Conservation (phyloP, 805 yeast genomes). For the Candida vaughaniae region DNA sequence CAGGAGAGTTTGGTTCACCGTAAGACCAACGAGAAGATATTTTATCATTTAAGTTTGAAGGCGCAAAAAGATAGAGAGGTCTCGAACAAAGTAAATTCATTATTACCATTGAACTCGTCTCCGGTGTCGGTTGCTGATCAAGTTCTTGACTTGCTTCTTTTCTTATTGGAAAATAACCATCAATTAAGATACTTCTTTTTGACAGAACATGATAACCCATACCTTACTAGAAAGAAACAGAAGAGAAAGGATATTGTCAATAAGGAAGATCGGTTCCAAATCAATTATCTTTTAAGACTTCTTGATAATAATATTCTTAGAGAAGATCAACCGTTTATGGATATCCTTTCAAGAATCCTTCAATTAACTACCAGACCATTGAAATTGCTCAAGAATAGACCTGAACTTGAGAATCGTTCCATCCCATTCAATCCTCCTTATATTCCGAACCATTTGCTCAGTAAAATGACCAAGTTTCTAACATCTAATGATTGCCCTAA, state of each 20-base stretch:
- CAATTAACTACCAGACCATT: constrained; percentile 79
- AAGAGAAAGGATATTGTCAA: constrained; percentile 25
- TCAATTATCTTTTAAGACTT: constrained; percentile 63
- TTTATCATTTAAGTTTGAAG: constrained; percentile 54
- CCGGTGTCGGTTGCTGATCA: constrained; percentile 75
- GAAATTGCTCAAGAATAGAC: constrained; percentile 46
- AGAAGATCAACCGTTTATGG: constrained; percentile 75
- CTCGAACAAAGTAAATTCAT: background rate
- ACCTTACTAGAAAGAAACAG: constrained; percentile 28
- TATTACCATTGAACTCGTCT: constrained; percentile 59
- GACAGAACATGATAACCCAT: constrained; percentile 65
- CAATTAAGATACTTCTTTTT: constrained; percentile 73
- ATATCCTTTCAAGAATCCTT: constrained; percentile 67
- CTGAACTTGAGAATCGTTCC: constrained; percentile 17
- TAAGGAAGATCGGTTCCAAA: constrained; percentile 55
- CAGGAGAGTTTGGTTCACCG: constrained; percentile 73
- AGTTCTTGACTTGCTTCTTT: constrained; percentile 70
- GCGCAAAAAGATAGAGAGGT: constrained; percentile 11
- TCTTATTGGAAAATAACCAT: constrained; percentile 62
- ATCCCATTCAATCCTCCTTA: constrained; percentile 50
- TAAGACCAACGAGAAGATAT: constrained; percentile 59
- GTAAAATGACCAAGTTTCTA: constrained; percentile 62
- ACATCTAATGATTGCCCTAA: constrained; percentile 83
- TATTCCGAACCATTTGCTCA: constrained; percentile 62
- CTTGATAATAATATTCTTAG: constrained; percentile 63